A percentile compares a stretch with the other conserved stretches of the same genome.
Evolutionary conservation across 768 basidiomycete species (phyloP).

Genomic region (Suillus variegatus): DNA sequence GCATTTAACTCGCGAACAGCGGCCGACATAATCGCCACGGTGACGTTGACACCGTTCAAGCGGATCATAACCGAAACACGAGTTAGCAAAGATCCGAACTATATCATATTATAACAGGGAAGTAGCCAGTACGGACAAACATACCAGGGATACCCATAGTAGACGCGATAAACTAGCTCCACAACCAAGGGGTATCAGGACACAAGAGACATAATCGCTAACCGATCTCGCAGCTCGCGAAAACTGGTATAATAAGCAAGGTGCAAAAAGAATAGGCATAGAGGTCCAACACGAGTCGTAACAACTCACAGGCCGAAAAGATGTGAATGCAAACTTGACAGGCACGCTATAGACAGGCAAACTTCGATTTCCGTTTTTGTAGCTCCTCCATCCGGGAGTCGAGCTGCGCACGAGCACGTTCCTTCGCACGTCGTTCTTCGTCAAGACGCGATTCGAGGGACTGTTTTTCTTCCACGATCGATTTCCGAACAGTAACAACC

Average conservation of each 20-base stretch:
- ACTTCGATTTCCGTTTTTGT: constrained; percentile 85
- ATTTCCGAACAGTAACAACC: constrained; percentile 72
- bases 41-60: background rate
- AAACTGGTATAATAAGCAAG: constrained; percentile 32
- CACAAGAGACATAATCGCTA: constrained; percentile 10
- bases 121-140: constrained; percentile 19
- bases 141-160: constrained; percentile 32
- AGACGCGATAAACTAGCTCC: constrained; percentile 34
- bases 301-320: constrained; percentile 13
- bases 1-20: constrained; percentile 4
- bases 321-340: constrained; percentile 7
- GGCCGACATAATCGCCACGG: constrained; percentile 6
- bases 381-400: constrained; percentile 88
- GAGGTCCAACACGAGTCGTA: constrained; percentile 7
- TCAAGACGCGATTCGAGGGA: constrained; percentile 80
- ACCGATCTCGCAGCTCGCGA: constrained; percentile 22
- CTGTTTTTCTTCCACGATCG: constrained; percentile 87
- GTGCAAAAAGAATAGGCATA: constrained; percentile 7
- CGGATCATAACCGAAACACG: constrained; percentile 6
- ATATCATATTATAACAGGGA: constrained; percentile 27
- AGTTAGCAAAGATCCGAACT: constrained; percentile 17
- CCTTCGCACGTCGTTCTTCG: constrained; percentile 87
- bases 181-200: constrained; percentile 29
- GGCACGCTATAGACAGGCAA: constrained; percentile 72
- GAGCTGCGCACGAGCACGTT: constrained; percentile 83